These are phyloP conservation scores for Calycina herbarum DNA, from an alignment of 2,329 filamentous ascomycete species.

Conservation along the genomic window DNA sequence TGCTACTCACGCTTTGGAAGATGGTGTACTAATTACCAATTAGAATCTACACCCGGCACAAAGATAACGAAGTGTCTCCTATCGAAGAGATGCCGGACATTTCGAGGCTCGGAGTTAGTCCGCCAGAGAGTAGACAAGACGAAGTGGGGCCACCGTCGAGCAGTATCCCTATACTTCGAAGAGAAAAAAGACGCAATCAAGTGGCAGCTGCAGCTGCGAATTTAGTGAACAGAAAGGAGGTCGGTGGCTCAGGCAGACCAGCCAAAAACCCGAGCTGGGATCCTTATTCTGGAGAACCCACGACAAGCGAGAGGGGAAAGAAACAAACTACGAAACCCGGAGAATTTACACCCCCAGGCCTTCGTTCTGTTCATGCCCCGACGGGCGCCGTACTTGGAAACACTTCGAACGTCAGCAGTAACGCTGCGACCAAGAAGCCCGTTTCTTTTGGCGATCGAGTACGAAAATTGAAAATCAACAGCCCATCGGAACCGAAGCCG, in stretches of 20 bases:
- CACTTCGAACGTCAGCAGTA: conserved; percentile 28
- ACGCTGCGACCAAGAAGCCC: conserved; percentile 35
- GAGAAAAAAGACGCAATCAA: conserved; percentile 36
- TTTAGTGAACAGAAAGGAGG: conserved; percentile 29
- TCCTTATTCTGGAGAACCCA: conserved; percentile 65
- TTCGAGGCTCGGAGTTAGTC: conserved; percentile 24
- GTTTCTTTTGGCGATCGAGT: conserved; percentile 48
- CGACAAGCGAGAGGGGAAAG: conserved; percentile 54
- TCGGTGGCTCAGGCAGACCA: conserved; percentile 25
- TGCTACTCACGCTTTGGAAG: conserved; percentile 14
- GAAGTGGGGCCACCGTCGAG: conserved; percentile 27
- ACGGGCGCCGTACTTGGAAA: conserved; percentile 28
- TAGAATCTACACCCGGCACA: conserved; percentile 25
- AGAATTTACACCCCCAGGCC: conserved; percentile 41
- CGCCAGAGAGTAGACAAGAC: conserved; percentile 16
- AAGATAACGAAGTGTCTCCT: conserved; percentile 42
- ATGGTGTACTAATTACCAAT: conserved; percentile 17
- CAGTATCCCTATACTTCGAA: conserved; percentile 36
- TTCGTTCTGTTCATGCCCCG: conserved; percentile 22
- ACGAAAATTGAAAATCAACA: conserved; percentile 42
- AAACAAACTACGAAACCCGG: conserved; percentile 58
- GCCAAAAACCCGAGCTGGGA: conserved; percentile 58
- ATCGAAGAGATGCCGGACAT: conserved; percentile 40
- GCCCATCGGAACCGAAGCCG: conserved; percentile 43
- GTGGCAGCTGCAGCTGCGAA: conserved; percentile 30